Evolutionary conservation across 352 stramenopile genomes (phyloP), one percentile per base, ranked within the genome.

Genomic region (Phytophthora cactorum): DNA sequence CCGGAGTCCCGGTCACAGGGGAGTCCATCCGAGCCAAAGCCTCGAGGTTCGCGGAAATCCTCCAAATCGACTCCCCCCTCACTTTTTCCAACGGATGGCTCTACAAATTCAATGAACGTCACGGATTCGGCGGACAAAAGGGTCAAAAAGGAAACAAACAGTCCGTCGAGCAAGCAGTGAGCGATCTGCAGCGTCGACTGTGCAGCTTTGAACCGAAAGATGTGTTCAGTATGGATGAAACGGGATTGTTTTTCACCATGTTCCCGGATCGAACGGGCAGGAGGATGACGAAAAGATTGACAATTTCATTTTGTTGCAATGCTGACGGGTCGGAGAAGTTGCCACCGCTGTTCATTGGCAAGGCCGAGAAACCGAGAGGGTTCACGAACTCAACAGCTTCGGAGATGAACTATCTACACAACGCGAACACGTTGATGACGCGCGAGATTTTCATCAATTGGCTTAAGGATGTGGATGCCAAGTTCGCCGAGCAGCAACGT

Each of bases 321-420:
- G 69, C 63, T 2, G 67, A 79, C 31, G 74, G 72, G 8, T 81
- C 66, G 3, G 67, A 81, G 39, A 78, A 73, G 28, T 27, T 81
- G 6, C 72, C 57, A 1, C 51, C 53, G 2, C 43, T 81, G 28
- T 76, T 81, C 44, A 74, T 81, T 41, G 75, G 72, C 17, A 78
- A 73, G n/a, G 39, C 72, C 2, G 67, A 72, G 52, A 67, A 76
- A 32, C 72, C 69, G 3, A 45, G 72, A 11, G 70, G 64, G 4
- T 81, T 85, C 44, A 66, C 52, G 1, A 34, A 3, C 2, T 68
- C 38, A 17, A 68, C 52, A 0, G 51, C 45, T 2, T 2, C 59
- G 0, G 63, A 78, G 27, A 31, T 74, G n/a, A 67, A 73, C 27
- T 86, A 86, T 54, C 45, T 38, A 1, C 65, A 52, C 59, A 78